Evolutionary conservation across 106 monocot species (phyloP).

Genomic region (Dendrobium catenatum): DNA sequence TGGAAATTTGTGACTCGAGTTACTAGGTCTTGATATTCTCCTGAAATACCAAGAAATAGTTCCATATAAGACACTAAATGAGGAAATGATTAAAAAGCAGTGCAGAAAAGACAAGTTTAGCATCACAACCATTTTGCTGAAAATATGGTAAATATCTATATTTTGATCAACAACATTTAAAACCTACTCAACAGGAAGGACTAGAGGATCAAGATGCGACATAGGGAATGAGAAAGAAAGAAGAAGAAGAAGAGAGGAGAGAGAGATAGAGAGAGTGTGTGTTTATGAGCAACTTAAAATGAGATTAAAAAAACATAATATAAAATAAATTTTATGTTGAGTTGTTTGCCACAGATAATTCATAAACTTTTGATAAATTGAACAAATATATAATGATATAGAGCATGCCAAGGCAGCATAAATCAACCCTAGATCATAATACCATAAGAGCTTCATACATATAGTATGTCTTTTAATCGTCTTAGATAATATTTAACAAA

Average conservation of each 20-base stretch:
- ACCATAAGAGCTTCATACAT: no score
- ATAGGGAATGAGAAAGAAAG: background rate
- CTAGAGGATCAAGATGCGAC: background rate
- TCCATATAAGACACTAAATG: background rate
- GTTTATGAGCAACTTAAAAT: background rate
- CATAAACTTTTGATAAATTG: background rate
- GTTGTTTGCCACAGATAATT: background rate
- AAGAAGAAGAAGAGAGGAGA: background rate
- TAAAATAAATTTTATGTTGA: background rate
- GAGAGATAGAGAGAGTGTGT: background rate
- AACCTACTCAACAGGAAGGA: background rate
- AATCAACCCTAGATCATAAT: no score
- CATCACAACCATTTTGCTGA: background rate
- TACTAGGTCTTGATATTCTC: constrained; percentile 64
- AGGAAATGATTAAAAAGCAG: background rate
- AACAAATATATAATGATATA: no score
- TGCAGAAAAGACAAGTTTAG: background rate
- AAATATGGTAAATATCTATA: background rate
- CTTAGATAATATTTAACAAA: background rate
- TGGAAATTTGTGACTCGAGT: constrained; percentile 75
- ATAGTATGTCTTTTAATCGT: background rate
- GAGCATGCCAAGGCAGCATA: no score
- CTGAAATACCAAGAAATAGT: constrained; percentile 26
- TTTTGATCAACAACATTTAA: background rate
- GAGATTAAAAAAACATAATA: background rate